A percentile compares a stretch with the other conserved stretches of the same genome.
phyloP scores from a whole-genome alignment of 805 yeast species.

The Barnettozyma californica region DNA sequence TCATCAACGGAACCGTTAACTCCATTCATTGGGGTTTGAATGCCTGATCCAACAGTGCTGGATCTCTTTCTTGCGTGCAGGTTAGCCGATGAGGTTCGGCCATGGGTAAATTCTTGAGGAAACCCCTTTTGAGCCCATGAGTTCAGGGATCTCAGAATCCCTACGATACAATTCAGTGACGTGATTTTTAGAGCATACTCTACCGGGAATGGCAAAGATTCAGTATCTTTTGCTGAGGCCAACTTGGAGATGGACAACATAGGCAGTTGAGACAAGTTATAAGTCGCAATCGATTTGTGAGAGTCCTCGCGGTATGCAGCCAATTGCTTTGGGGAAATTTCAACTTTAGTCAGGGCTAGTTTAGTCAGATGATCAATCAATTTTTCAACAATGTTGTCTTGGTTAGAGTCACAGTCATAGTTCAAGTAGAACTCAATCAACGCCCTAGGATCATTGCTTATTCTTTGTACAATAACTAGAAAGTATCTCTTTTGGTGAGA shows the following conservation, averaged over 20 bases:
- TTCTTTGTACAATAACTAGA: constrained; percentile 69
- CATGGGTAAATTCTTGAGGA: constrained; percentile 21
- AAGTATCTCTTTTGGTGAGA: constrained; percentile 89
- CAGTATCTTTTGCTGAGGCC: constrained; percentile 52
- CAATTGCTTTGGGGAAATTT: constrained; percentile 65
- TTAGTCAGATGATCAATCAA: constrained; percentile 69
- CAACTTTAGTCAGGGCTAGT: constrained; percentile 64
- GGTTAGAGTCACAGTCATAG: constrained; percentile 83
- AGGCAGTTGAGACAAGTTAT: constrained; percentile 69
- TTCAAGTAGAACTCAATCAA: constrained; percentile 89
- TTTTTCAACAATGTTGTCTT: constrained; percentile 82
- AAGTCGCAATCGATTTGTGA: constrained; percentile 61
- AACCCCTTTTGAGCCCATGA: constrained; percentile 80
- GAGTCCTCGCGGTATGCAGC: constrained; percentile 45
- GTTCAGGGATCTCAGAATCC: constrained; percentile 72
- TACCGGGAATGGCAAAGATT: constrained; percentile 50
- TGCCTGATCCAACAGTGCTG: constrained; percentile 22
- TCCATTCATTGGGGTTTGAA: constrained; percentile 8
- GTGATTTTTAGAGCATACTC: constrained; percentile 83
- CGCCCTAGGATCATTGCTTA: constrained; percentile 85
- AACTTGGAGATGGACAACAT: constrained; percentile 67
- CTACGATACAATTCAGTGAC: constrained; percentile 74
- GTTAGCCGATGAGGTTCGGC: constrained; percentile 16
- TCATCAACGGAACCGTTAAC: constrained; percentile 27
- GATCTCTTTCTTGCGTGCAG: constrained; percentile 24